Evolutionary conservation across 495 filamentous ascomycete species (phyloP), one percentile per base, ranked within the genome.

Genomic region (Cryomyces minteri): DNA sequence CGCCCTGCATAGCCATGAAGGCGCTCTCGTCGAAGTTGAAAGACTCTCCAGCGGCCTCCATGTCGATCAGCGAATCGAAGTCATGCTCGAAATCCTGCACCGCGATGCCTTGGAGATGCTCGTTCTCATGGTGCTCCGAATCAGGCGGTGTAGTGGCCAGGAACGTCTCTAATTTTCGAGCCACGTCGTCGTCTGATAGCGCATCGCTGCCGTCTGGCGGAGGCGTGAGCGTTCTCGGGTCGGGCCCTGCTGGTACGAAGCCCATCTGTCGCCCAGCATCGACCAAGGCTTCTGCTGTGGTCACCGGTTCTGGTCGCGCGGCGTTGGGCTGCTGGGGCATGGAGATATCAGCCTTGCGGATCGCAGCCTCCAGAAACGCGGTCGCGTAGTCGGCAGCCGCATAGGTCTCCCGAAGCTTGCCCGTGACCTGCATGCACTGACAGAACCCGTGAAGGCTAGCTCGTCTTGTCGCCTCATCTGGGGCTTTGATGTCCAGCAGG

Each of bases 301-400:
- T 52, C 3, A 37, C 34, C 9, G 9, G n/a, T 25, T 30, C 32
- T 10, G 42, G 4, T 11, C 25, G n/a, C 1, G 9, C 10, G n/a
- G 8, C 76, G 75, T 5, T 65, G 71, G 33, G 81, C 80, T 51
- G 85, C 75, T 48, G 30, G 29, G 48, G 39, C 14, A 58, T 46
- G 39, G 58, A 49, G 44, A 84, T 83, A 43, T 76, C 74, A 1
- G 81, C 83, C 58, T 84, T 86, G 45, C 79, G 74, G 42, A 85
- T 77, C 0, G 82, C 83, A 5, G 82, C 81, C 51, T 87, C 79
- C 12, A 93, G 64, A 65, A 93, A 88, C n/a, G 76, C 77, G 4
- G 75, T 81, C 12, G 82, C 80, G 51, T 83, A 90, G 57, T 88
- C 83, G 31, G 85, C 85, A 0, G 82, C 81, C 1, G 84, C 73